Base-by-base conservation (phyloP, 1,139 yeast species). In the Candida tetrigidarum region DNA sequence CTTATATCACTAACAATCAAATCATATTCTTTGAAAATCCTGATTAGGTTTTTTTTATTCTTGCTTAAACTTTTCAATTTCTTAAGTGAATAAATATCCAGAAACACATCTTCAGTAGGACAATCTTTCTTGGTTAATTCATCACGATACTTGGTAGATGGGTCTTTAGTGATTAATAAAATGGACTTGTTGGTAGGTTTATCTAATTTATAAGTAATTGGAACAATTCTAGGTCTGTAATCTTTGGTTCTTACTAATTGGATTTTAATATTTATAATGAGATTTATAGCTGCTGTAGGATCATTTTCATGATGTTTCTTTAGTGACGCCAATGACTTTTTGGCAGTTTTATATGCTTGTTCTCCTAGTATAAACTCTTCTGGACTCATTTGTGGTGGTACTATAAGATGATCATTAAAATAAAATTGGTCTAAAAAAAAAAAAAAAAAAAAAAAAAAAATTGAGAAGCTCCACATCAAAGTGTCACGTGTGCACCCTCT, bases 131-230 rank as follows among this genome's bases (percentile, higher is more conserved):
- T 67, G 8, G 73, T 66, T 12, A 83, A 64, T 3, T 66, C 69
- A 8, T 67, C 68, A 38, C 84, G 71, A 55, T 81, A 85, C 1
- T 74, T 68, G 1, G 76, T 70, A 2, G 84, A 76, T 1, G 91
- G 90, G 56, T 85, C 91, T 53, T 84, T 85, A 5, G 91, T 83
- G 11, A 86, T 74, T 27, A 86, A 66, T 7, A 86, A 60, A 4
- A 86, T 76, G 26, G 81, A 69, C 46, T 77, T 68, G 26, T 73
- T 75, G 19, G 71, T 75, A 3, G 76, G 60, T 47, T 69, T 73
- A 51, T 71, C 78, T 46, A 80, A 63, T 45, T 78, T 71, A 49
- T 78, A 69, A 0, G 78, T 71, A n/a, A 86, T 51, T 2, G 89
- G 86, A 30, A 86, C 74, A 37, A 86, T 79, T 50, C 92, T 66